Conservation (phyloP, 495 filamentous ascomycete genomes). For the Penicillium samsonianum region DNA sequence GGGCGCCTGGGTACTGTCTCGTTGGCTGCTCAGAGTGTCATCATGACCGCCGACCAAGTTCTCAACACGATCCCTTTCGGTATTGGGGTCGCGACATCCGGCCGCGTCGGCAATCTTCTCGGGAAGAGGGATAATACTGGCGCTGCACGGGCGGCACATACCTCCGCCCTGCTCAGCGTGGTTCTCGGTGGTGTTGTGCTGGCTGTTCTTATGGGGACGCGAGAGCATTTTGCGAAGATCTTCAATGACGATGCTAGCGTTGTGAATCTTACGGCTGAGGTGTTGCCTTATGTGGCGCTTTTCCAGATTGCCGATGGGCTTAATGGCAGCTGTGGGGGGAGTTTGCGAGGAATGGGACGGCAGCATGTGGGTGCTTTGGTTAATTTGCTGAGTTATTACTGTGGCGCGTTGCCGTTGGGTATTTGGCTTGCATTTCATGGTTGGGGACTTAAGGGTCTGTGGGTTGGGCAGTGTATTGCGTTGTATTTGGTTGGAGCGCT, state of each 20-base stretch:
- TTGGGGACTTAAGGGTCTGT: slow-evolving; percentile 82
- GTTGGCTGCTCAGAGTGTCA: slow-evolving; percentile 84
- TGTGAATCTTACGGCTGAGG: slow-evolving; percentile 73
- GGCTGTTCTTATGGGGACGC: slow-evolving; percentile 69
- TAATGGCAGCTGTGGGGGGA: slow-evolving; percentile 83
- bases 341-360: slow-evolving; percentile 79
- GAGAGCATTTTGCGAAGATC: slow-evolving; percentile 75
- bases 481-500: slow-evolving; percentile 77
- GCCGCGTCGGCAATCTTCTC: slow-evolving; percentile 80
- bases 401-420: slow-evolving; percentile 78
- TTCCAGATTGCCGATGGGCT: slow-evolving; percentile 93
- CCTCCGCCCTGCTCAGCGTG: slow-evolving; percentile 73
- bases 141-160: slow-evolving; percentile 73
- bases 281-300: slow-evolving; percentile 86
- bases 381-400: slow-evolving; percentile 87
- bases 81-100: slow-evolving; percentile 79
- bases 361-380: slow-evolving; percentile 90
- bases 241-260: slow-evolving; percentile 81
- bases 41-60: slow-evolving; percentile 93
- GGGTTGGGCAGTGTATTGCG: slow-evolving; percentile 90
- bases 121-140: slow-evolving; percentile 68
- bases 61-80: slow-evolving; percentile 94
- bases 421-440: slow-evolving; percentile 88
- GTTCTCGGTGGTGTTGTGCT: slow-evolving; percentile 68
- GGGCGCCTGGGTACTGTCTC: slow-evolving; percentile 81